Conservation (phyloP, 2,329 filamentous ascomycete species). For the Chaetomiaceae sp. region DNA sequence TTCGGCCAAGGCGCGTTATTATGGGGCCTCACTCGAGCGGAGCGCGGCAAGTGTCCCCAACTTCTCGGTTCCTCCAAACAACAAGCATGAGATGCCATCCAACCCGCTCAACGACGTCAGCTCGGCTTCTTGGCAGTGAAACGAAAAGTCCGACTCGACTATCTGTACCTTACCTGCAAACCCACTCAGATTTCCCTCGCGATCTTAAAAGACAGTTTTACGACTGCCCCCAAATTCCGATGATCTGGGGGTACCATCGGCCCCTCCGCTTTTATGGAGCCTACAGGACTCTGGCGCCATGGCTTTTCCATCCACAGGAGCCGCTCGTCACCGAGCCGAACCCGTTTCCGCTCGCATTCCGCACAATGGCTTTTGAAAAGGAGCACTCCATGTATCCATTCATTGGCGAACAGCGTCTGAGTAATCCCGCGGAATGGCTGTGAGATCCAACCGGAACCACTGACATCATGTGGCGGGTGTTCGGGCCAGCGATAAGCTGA, state of each 20-base stretch:
- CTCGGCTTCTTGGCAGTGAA: too few relatives aligned
- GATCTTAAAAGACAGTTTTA: too few relatives aligned
- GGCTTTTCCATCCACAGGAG: too few relatives aligned
- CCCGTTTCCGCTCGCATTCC: conserved; percentile 15
- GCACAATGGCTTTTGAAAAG: conserved; percentile 1
- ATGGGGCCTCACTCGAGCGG: too few relatives aligned
- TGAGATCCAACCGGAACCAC: conserved; percentile 18
- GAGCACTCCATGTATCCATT: not conserved
- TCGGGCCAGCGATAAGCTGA: not conserved
- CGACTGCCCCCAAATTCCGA: not conserved
- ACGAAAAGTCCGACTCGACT: too few relatives aligned
- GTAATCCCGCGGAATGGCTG: conserved; percentile 2
- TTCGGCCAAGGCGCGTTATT: too few relatives aligned
- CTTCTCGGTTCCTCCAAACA: too few relatives aligned
- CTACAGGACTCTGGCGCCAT: not conserved
- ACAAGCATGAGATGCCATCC: too few relatives aligned
- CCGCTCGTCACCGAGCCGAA: conserved; percentile 10
- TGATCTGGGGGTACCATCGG: not conserved
- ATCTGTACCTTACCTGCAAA: too few relatives aligned
- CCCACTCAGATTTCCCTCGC: too few relatives aligned
- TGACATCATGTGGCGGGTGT: conserved; percentile 21
- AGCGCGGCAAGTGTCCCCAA: too few relatives aligned
- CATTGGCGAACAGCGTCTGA: conserved; percentile 4
- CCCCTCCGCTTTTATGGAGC: not conserved
- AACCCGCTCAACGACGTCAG: too few relatives aligned